Conservation (phyloP, 495 filamentous ascomycete species). For the Cenococcum geophilum region DNA sequence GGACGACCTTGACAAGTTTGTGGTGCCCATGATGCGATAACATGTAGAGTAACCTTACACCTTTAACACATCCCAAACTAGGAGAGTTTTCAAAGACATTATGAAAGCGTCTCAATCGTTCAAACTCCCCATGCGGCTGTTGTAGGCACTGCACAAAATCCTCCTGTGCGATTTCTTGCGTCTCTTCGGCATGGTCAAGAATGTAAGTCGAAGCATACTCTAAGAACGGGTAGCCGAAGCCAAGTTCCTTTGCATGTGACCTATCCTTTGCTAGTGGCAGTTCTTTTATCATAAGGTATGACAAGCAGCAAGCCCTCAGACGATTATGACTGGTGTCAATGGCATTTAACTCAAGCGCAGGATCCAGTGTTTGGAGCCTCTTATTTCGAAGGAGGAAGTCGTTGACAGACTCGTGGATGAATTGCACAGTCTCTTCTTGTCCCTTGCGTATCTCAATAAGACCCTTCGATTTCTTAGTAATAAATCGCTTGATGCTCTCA, state of each 20-base stretch:
- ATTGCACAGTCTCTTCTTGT: constrained; percentile 18
- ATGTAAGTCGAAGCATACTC: not conserved
- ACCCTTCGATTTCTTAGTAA: constrained; percentile 18
- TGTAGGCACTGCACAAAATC: not conserved
- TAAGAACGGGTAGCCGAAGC: not conserved
- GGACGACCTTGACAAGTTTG: not conserved
- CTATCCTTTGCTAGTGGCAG: not conserved
- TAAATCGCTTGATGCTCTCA: constrained; percentile 10
- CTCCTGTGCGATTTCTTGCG: not conserved
- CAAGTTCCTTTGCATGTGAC: not conserved
- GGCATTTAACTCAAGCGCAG: constrained; percentile 11
- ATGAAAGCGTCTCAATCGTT: not conserved
- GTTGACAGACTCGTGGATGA: constrained; percentile 26
- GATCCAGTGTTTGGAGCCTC: constrained; percentile 10
- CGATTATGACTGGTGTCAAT: constrained; percentile 17
- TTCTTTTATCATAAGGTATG: constrained; percentile 9
- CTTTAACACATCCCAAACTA: not conserved
- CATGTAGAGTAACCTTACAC: not conserved
- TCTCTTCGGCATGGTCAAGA: not conserved
- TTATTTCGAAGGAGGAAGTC: constrained; percentile 24
- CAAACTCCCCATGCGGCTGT: not conserved
- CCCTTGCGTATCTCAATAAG: constrained; percentile 11
- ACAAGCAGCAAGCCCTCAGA: constrained; percentile 20
- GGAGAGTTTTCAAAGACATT: not conserved
- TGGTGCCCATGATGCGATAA: not conserved